Evolutionary conservation across 805 yeast genomes (phyloP), one percentile per base, ranked within the genome.

Genomic region (Geotrichum ghanense): DNA sequence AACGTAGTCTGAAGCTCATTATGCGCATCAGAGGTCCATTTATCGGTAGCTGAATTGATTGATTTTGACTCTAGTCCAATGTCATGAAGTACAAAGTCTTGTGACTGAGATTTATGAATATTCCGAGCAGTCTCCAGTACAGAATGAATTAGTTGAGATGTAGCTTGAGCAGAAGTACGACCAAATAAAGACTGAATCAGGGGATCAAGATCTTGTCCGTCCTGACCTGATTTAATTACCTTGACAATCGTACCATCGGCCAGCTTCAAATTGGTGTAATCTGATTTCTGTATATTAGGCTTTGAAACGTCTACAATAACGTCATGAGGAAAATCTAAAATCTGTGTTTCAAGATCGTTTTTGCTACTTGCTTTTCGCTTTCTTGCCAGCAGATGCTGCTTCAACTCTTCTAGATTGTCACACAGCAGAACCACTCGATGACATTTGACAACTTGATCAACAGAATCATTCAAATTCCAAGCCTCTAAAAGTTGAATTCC

Each of bases 1-100:
- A 66, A 52, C 17, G 41, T 35, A 19, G 59, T 55, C 48, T 68
- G 67, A 23, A 67, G 58, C 51, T 67, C 71, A 16, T 52, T 48
- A 49, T 67, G 71, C 2, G 71, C 70, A 3, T 50, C 44, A 17
- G 48, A 46, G 1, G 68, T 51, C 71, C 71, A 67, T 20, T 55
- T 47, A 9, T 47, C 37, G 14, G 31, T 25, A 9, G 31, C 14
- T 14, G 31, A 25, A 9, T 9, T 25, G 9, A 25, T 25, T 14
- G 31, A 25, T 14, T 25, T 25, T 25, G 31, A 25, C 31, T 25
- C 31, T 9, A 25, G 31, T 9, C 14, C 31, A 25, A 25, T 25
- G 14, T 25, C 31, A 14, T 25, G 14, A 25, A 25, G 31, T 25
- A 25, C 31, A 25, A 25, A 25, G 14, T 25, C 31, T 25, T 25